phyloP scores from a whole-genome alignment of 768 basidiomycete species.

The Leucocoprinus leucothites region DNA sequence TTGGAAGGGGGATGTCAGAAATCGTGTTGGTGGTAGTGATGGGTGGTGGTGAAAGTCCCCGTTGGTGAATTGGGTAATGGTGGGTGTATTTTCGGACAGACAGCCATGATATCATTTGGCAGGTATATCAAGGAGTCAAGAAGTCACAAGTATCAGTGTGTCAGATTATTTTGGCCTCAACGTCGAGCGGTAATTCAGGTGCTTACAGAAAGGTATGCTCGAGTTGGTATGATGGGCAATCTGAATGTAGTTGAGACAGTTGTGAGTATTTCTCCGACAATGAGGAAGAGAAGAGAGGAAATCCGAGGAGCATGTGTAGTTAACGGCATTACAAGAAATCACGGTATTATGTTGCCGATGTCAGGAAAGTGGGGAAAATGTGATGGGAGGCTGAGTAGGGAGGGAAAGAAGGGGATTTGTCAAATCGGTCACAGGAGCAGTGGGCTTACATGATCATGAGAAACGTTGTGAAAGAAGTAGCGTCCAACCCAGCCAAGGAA shows the following conservation, averaged over 20 bases:
- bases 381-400: neutral
- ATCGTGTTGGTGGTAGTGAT: no score
- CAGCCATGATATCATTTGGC: neutral
- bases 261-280: neutral
- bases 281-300: neutral
- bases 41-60: no score
- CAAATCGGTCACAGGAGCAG: neutral
- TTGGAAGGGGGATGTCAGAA: no score
- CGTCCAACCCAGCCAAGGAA: conserved; percentile 59
- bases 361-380: neutral
- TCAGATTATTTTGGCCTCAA: neutral
- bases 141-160: neutral
- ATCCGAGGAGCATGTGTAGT: neutral
- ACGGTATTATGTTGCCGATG: no score
- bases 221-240: conserved; percentile 63
- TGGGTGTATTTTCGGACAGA: neutral
- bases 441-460: conserved; percentile 38
- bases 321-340: no score
- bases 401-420: neutral
- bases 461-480: conserved; percentile 60
- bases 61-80: no score
- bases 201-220: conserved; percentile 50
- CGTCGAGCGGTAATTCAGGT: neutral
- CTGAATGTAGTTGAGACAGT: conserved; percentile 19
- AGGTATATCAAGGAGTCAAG: neutral